Conservation (phyloP, 179 eudicot species). For the Spergularia azorica region DNA sequence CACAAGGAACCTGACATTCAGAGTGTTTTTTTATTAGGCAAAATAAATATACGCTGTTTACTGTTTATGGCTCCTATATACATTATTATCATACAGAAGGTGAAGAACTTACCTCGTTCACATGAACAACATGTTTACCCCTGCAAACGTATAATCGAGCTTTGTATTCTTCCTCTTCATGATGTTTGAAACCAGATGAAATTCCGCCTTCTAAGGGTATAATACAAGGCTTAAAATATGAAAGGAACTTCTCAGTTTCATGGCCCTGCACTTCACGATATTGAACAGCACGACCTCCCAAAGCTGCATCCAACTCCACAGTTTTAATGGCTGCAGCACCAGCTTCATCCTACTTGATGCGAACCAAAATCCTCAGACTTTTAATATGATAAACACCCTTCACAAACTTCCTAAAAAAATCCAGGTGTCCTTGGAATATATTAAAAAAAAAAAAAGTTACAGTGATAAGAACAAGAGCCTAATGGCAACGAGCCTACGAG, state of each 20-base stretch:
- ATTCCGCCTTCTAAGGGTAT: conserved; percentile 94
- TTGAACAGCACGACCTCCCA: conserved; percentile 98
- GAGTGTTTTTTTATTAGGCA: conserved; percentile 5
- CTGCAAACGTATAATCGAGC: conserved; percentile 77
- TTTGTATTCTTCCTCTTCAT: conserved; percentile 72
- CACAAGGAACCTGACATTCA: conserved; percentile 75
- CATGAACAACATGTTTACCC: conserved; percentile 94
- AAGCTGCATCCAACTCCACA: conserved; percentile 91
- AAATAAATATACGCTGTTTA: not conserved
- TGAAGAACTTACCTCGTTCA: conserved; percentile 70
- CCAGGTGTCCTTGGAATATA: not conserved
- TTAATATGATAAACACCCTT: not conserved
- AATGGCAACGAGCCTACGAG: no score
- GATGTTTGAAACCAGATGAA: conserved; percentile 93
- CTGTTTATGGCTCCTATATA: conserved; percentile 7
- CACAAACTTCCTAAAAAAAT: not conserved
- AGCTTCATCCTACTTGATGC: conserved; percentile 84
- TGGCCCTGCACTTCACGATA: conserved; percentile 96
- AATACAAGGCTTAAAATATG: conserved; percentile 97
- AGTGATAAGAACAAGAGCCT: not conserved
- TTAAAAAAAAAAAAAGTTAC: not conserved
- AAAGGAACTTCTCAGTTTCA: conserved; percentile 95
- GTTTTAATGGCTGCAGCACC: conserved; percentile 88
- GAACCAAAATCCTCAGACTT: conserved; percentile 30
- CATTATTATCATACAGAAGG: conserved; percentile 6